Conservation (phyloP, 192 early-diverging fungal species). For the Irineochytrium annulatum region DNA sequence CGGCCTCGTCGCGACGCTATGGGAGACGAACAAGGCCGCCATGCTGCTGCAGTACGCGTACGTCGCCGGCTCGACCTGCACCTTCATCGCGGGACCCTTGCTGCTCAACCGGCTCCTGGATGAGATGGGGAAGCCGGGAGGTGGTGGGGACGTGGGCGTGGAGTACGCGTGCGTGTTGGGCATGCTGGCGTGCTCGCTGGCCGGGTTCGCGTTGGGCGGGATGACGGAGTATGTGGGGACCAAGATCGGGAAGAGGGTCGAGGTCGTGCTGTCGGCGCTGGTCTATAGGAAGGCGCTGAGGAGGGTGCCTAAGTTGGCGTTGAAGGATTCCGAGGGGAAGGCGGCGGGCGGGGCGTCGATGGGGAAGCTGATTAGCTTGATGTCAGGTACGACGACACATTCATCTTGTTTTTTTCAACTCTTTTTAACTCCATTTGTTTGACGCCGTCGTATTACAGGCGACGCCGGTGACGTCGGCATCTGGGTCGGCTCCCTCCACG, state of each 20-base stretch:
- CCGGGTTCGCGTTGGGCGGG: conserved; percentile 19
- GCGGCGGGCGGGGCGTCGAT: conserved; percentile 8
- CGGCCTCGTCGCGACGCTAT: conserved; percentile 9
- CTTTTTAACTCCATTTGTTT: neutral
- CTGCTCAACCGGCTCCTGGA: conserved; percentile 23
- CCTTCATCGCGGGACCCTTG: conserved; percentile 13
- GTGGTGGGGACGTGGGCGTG: neutral
- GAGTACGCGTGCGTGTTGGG: conserved; percentile 13
- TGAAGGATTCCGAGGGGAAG: neutral
- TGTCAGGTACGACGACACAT: conserved; percentile 19
- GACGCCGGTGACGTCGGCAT: conserved; percentile 23
- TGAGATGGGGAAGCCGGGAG: neutral
- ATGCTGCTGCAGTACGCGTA: neutral
- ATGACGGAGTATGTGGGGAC: conserved; percentile 14
- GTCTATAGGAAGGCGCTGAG: conserved; percentile 40
- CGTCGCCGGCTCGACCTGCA: conserved; percentile 5
- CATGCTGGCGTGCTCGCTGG: conserved; percentile 13
- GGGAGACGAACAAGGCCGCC: neutral
- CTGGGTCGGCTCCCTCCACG: conserved; percentile 7
- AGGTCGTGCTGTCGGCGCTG: conserved; percentile 30
- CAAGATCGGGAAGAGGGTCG: conserved; percentile 21
- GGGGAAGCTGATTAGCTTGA: conserved; percentile 33
- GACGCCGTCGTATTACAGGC: neutral
- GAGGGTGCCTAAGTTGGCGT: conserved; percentile 3
- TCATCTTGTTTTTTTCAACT: neutral